A percentile compares a stretch with the other conserved stretches of the same genome.
These are phyloP conservation scores for Massariosphaeria phaeospora DNA, from an alignment of 495 filamentous ascomycete genomes.

Conservation along the genomic window DNA sequence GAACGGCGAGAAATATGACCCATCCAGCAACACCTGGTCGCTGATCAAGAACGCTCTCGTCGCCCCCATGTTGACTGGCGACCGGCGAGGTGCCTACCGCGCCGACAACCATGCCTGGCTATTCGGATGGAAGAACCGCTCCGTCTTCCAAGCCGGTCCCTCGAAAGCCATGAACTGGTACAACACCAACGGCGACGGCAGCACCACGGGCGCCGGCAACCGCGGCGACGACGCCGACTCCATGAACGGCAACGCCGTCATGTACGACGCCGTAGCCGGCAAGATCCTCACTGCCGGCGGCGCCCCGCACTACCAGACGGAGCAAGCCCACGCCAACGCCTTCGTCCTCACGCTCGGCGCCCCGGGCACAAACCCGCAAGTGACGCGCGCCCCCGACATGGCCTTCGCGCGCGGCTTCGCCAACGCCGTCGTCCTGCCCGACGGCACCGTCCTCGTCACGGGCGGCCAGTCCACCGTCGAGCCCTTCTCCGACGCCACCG, in stretches of 20 bases:
- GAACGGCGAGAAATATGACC: slow-evolving; percentile 54
- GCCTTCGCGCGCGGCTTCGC: slow-evolving; percentile 47
- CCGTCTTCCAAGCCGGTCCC: slow-evolving; percentile 57
- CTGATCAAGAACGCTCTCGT: slow-evolving; percentile 41
- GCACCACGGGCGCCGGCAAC: slow-evolving; percentile 38
- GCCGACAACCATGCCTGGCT: slow-evolving; percentile 58
- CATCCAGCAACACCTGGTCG: slow-evolving; percentile 40
- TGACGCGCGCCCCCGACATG: slow-evolving; percentile 44
- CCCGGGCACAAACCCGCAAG: slow-evolving; percentile 32
- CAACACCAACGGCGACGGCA: slow-evolving; percentile 42
- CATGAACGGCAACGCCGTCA: slow-evolving; percentile 51
- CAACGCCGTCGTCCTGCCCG: slow-evolving; percentile 53
- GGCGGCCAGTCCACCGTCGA: slow-evolving; percentile 49
- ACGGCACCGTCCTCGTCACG: slow-evolving; percentile 52
- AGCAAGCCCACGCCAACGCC: slow-evolving; percentile 43
- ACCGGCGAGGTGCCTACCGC: slow-evolving; percentile 45
- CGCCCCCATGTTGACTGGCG: slow-evolving; percentile 49
- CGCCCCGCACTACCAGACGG: slow-evolving; percentile 44
- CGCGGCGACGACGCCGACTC: slow-evolving; percentile 45
- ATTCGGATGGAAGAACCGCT: slow-evolving; percentile 55
- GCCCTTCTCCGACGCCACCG: slow-evolving; percentile 50
- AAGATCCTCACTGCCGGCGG: slow-evolving; percentile 55
- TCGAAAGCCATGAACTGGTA: slow-evolving; percentile 57
- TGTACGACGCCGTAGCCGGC: slow-evolving; percentile 54
- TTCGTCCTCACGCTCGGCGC: slow-evolving; percentile 47